Conservation (phyloP, 805 yeast species). For the Saccharomycodes ludwigii region DNA sequence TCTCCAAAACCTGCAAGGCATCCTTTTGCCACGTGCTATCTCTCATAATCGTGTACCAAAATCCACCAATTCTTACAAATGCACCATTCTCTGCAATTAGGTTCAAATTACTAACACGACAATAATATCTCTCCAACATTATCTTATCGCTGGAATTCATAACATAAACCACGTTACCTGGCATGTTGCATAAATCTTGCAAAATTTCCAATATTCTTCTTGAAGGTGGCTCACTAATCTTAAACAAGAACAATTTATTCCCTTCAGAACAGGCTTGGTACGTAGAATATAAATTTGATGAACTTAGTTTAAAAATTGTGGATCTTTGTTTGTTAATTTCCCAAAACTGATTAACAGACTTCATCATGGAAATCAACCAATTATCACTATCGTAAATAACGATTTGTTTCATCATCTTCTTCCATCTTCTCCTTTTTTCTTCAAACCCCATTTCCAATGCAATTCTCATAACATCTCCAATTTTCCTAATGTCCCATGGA, state of each 20-base stretch:
- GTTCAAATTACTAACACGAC: constrained; percentile 59
- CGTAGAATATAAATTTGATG: constrained; percentile 16
- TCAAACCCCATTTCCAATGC: constrained; percentile 53
- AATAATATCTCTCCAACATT: constrained; percentile 56
- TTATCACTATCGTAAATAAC: constrained; percentile 53
- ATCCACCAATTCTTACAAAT: constrained; percentile 42
- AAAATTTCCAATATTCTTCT: constrained; percentile 46
- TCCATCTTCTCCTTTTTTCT: constrained; percentile 57
- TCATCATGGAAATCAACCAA: constrained; percentile 57
- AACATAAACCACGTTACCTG: constrained; percentile 56
- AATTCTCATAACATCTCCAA: constrained; percentile 47
- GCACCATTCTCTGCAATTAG: constrained; percentile 89
- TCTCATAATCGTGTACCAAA: constrained; percentile 54
- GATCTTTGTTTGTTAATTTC: constrained; percentile 31
- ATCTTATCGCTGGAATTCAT: constrained; percentile 51
- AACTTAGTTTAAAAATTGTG: constrained; percentile 23
- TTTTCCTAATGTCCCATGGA: constrained; percentile 75
- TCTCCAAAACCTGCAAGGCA: constrained; percentile 22
- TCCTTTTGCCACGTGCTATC: constrained; percentile 32
- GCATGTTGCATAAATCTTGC: constrained; percentile 43
- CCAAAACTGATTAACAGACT: constrained; percentile 42
- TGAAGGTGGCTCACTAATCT: constrained; percentile 43
- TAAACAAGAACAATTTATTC: constrained; percentile 35
- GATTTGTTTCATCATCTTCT: constrained; percentile 44
- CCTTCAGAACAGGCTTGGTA: constrained; percentile 16